phyloP scores from a whole-genome alignment of 768 basidiomycete species.

The Clathrus columnatus region DNA sequence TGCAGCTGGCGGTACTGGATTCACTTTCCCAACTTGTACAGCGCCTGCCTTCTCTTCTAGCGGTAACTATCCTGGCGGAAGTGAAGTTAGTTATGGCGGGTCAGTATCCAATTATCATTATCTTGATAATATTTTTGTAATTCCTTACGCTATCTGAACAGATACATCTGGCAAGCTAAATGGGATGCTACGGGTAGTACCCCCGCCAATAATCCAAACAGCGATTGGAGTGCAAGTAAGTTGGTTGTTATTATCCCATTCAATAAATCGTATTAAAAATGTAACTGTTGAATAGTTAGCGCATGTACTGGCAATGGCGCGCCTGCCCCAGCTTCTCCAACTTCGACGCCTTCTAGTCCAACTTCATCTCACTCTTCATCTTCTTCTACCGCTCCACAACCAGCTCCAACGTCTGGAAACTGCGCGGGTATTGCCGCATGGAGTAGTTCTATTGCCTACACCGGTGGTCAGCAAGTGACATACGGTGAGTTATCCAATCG shows the following conservation, averaged over 20 bases:
- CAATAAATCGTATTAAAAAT: neutral
- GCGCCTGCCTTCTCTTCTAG: constrained; percentile 46
- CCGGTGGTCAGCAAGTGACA: constrained; percentile 41
- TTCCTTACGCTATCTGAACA: constrained; percentile 15
- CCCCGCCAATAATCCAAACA: constrained; percentile 39
- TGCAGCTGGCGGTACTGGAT: constrained; percentile 59
- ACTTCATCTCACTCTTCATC: constrained; percentile 20
- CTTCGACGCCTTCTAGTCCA: constrained; percentile 12
- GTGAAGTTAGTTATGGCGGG: constrained; percentile 48
- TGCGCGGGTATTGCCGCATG: constrained; percentile 47
- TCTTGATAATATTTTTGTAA: neutral
- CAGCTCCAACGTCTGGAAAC: constrained; percentile 18
- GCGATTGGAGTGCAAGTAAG: constrained; percentile 61
- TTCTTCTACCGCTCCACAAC: constrained; percentile 11
- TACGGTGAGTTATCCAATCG: constrained; percentile 32
- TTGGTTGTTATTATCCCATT: constrained; percentile 8
- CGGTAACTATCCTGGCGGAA: constrained; percentile 40
- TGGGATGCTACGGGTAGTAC: constrained; percentile 41
- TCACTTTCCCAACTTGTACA: constrained; percentile 50
- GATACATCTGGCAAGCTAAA: constrained; percentile 64
- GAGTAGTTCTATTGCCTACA: constrained; percentile 38
- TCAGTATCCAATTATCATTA: constrained; percentile 21
- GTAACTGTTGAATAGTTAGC: constrained; percentile 32
- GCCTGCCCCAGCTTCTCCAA: constrained; percentile 5
- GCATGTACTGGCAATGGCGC: constrained; percentile 29